Conservation (phyloP, 2,329 filamentous ascomycete genomes). For the Cytospora schulzeri region DNA sequence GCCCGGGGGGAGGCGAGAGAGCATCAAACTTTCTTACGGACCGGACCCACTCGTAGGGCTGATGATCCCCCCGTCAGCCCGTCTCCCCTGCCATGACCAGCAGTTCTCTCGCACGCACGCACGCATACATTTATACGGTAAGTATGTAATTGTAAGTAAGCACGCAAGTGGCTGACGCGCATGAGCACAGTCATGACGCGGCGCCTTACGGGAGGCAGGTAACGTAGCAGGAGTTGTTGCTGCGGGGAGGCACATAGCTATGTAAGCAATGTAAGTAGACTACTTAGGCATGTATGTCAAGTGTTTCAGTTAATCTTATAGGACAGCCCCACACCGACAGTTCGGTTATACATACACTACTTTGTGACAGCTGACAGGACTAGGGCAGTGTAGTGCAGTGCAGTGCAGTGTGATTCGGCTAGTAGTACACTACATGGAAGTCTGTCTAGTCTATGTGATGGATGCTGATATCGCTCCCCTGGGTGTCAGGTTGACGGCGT, state of each 20-base stretch:
- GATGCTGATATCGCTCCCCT: no score
- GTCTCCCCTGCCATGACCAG: background rate
- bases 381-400: background rate
- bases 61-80: background rate
- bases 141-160: no score
- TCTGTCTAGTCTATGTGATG: no score
- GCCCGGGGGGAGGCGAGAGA: no score
- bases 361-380: background rate
- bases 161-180: background rate
- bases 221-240: background rate
- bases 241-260: background rate
- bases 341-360: background rate
- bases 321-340: background rate
- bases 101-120: background rate
- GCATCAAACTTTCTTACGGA: background rate
- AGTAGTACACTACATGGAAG: no score
- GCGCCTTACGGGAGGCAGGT: no score
- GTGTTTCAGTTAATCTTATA: background rate
- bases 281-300: background rate
- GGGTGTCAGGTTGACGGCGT: no score
- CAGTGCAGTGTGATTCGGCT: background rate
- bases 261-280: no score
- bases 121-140: background rate
- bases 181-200: background rate
- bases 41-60: constrained; percentile 10